These are phyloP conservation scores for Curvularia sp. DNA, from an alignment of 2,329 filamentous ascomycete species.

Conservation along the genomic window DNA sequence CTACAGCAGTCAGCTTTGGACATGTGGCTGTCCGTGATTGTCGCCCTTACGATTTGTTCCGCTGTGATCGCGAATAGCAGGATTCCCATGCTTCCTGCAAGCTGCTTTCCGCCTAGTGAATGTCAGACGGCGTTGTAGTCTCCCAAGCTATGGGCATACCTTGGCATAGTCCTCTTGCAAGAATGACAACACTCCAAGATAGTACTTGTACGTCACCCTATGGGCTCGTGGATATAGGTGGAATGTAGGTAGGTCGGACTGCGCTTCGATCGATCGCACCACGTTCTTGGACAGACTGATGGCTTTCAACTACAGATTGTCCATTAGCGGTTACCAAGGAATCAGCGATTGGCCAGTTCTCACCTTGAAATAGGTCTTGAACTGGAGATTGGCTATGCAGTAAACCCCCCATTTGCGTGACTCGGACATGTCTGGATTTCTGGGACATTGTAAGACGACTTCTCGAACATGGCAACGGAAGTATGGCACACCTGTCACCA, in stretches of 20 bases:
- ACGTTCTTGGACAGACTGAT: slow-evolving; percentile 90
- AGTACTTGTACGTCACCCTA: slow-evolving; percentile 95
- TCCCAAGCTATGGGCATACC: slow-evolving; percentile 56
- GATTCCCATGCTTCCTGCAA: slow-evolving; percentile 81
- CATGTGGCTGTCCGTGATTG: slow-evolving; percentile 40
- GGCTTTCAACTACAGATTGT: slow-evolving; percentile 69
- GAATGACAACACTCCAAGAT: slow-evolving; percentile 91
- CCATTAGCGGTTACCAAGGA: slow-evolving; percentile 9
- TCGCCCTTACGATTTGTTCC: slow-evolving; percentile 75
- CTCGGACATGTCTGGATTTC: slow-evolving; percentile 76
- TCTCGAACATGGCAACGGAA: slow-evolving; percentile 10
- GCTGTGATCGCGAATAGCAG: slow-evolving; percentile 74
- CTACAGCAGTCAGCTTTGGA: slow-evolving; percentile 55
- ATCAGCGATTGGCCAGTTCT: background rate
- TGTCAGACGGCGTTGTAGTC: slow-evolving; percentile 22
- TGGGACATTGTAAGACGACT: slow-evolving; percentile 50
- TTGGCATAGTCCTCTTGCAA: slow-evolving; percentile 90
- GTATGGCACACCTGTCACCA: slow-evolving; percentile 73
- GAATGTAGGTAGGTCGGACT: slow-evolving; percentile 80
- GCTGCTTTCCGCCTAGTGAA: slow-evolving; percentile 52
- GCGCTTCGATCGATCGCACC: slow-evolving; percentile 79
- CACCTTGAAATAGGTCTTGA: slow-evolving; percentile 96
- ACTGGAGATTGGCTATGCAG: slow-evolving; percentile 90
- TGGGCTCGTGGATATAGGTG: slow-evolving; percentile 86
- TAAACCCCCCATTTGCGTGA: slow-evolving; percentile 99